phyloP scores from a whole-genome alignment of 1,284 basidiomycete species.

The Pascua guehoae region DNA sequence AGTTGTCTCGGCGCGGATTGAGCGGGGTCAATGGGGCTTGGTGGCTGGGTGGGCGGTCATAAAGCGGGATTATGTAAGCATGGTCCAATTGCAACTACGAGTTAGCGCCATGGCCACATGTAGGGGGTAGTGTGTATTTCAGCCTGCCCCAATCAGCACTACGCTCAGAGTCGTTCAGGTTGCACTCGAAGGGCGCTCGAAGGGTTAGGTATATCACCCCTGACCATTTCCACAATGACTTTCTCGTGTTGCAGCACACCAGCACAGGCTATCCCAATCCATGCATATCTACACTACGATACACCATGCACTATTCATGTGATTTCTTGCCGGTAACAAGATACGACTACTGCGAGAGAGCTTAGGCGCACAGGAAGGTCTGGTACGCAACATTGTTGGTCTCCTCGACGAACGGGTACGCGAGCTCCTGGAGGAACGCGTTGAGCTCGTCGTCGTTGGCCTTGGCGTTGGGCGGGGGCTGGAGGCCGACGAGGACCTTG shows the following conservation, averaged over 20 bases:
- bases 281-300: background rate
- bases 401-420: conserved; percentile 88
- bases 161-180: too few relatives aligned
- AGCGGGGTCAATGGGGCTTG: too few relatives aligned
- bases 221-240: background rate
- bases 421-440: conserved; percentile 69
- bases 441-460: conserved; percentile 64
- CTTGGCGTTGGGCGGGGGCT: conserved; percentile 63
- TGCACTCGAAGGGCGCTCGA: too few relatives aligned
- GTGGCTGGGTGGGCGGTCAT: too few relatives aligned
- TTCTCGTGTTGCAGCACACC: background rate
- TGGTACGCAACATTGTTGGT: conserved; percentile 84
- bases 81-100: too few relatives aligned
- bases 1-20: too few relatives aligned
- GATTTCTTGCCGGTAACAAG: background rate
- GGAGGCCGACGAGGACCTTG: conserved; percentile 87
- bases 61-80: too few relatives aligned
- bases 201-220: too few relatives aligned
- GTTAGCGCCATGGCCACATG: too few relatives aligned
- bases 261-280: background rate
- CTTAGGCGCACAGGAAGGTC: conserved; percentile 57
- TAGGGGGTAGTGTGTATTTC: too few relatives aligned
- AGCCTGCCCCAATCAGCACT: too few relatives aligned
- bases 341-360: background rate
- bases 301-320: background rate